Percentiles rank a stretch among this genome's conserved stretches.
These are phyloP conservation scores for Coniferiporia weirii DNA, from an alignment of 1,284 basidiomycete species.

Conservation along the genomic window DNA sequence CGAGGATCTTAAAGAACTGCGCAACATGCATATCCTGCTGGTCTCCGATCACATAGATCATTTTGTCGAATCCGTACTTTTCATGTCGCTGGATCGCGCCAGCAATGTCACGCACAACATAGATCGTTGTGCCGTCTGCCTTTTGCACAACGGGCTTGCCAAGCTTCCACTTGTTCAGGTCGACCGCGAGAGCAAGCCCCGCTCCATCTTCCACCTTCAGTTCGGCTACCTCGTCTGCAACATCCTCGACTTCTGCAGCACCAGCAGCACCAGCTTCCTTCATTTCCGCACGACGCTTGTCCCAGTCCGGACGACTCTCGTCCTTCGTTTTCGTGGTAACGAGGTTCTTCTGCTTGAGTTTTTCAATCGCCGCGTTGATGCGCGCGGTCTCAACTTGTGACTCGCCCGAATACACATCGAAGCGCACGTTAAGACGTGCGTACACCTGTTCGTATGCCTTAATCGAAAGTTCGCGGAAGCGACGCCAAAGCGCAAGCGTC, in stretches of 20 bases:
- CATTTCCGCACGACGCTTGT: constrained; percentile 38
- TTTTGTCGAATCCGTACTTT: constrained; percentile 95
- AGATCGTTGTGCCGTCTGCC: constrained; percentile 94
- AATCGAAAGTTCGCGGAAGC: constrained; percentile 91
- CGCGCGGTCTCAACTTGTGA: constrained; percentile 79
- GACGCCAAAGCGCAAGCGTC: constrained; percentile 84
- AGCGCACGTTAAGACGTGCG: constrained; percentile 84
- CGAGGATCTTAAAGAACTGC: constrained; percentile 93
- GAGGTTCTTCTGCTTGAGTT: constrained; percentile 44
- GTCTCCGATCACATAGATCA: constrained; percentile 94
- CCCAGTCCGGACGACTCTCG: constrained; percentile 15
- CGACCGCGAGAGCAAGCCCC: constrained; percentile 34
- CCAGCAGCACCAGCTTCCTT: constrained; percentile 29
- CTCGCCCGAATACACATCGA: constrained; percentile 95
- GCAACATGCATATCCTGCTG: constrained; percentile 93
- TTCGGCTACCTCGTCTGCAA: constrained; percentile 53
- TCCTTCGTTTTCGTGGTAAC: constrained; percentile 18
- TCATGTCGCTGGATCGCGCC: constrained; percentile 91
- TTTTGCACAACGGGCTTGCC: constrained; percentile 90
- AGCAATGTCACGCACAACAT: constrained; percentile 97
- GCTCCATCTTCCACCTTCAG: constrained; percentile 1
- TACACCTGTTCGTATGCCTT: constrained; percentile 92
- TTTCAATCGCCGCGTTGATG: constrained; percentile 66
- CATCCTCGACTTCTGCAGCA: constrained; percentile 50
- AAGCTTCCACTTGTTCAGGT: constrained; percentile 85